These are phyloP conservation scores for Areca catechu DNA, from an alignment of 176 grass and related monocot genomes.

Conservation along the genomic window DNA sequence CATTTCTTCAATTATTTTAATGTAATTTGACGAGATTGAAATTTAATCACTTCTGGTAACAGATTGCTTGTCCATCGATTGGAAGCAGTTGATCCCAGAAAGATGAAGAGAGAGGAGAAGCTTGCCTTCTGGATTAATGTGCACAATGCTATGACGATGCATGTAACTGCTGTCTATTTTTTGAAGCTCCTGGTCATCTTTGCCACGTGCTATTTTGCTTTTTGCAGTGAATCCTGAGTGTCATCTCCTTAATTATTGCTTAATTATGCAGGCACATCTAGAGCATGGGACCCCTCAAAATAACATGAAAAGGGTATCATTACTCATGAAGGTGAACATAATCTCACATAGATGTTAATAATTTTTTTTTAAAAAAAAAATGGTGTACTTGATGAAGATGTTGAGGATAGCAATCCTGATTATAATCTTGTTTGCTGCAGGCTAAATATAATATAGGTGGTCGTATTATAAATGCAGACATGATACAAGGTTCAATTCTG, in stretches of 20 bases:
- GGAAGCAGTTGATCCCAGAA: conserved; percentile 50
- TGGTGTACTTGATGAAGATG: neutral
- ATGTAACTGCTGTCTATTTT: conserved; percentile 38
- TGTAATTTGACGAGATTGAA: no score
- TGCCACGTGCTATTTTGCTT: neutral
- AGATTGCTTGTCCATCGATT: conserved; percentile 67
- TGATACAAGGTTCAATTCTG: conserved; percentile 63
- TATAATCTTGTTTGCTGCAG: conserved; percentile 20
- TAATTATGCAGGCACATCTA: conserved; percentile 69
- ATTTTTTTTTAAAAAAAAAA: no score
- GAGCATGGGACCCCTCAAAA: conserved; percentile 56
- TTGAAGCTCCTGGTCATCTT: no score
- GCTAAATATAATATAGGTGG: conserved; percentile 55
- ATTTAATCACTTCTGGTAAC: neutral
- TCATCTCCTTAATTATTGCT: neutral
- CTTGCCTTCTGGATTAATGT: conserved; percentile 95
- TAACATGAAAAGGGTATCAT: conserved; percentile 43
- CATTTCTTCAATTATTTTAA: no score
- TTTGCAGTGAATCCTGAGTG: neutral
- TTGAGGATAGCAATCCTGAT: neutral
- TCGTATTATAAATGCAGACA: conserved; percentile 56
- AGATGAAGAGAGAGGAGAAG: conserved; percentile 70
- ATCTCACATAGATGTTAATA: neutral
- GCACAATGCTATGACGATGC: conserved; percentile 97
- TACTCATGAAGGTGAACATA: conserved; percentile 55